Evolutionary conservation across 768 basidiomycete genomes (phyloP), one percentile per base, ranked within the genome.

Genomic region (Lactarius psammicola): DNA sequence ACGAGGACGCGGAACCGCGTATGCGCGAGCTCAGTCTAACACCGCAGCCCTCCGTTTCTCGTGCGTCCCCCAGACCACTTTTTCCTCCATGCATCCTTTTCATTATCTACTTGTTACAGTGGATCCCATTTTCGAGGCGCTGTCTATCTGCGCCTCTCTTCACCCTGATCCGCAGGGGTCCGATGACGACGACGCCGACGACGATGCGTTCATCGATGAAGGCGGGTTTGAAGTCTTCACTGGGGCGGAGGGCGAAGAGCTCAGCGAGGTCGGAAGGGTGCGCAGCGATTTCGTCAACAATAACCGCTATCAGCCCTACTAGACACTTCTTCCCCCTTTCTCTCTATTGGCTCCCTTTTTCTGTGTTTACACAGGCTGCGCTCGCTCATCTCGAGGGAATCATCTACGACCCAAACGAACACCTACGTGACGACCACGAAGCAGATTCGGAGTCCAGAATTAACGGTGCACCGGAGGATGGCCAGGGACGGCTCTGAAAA

Each of bases 191-290:
- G 70, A 73, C 58, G 74, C 70, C 28, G 65, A 69, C 13, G 81
- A 84, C 71, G 84, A 84, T 55, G 83, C 83, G 4, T 83, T 88
- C 70, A 75, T 87, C 66, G 83, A 88, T 18, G 74, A 74, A 40
- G 69, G 61, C 49, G 69, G 60, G 13, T 81, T 83, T 64, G 78
- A 80, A 66, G 78, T 80, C 1, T 88, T 92, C 74, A 81, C 77
- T 26, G 88, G 87, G 31, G 81, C 82, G 56, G 86, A 82, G 62
- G 82, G 78, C 26, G 80, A 92, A 71, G 90, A 94, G 76, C 83
- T 94, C 69, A 90, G 87, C 76, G 87, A 89, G 79, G 90, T 89
- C 70, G 94, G 94, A 80, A 87, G 90, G 89, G 92, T 94, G 88
- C 90, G 94, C 89, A 91, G 87, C 76, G 84, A 90, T 90, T 90